Conservation (phyloP, 805 yeast species). For the Candida awuae region DNA sequence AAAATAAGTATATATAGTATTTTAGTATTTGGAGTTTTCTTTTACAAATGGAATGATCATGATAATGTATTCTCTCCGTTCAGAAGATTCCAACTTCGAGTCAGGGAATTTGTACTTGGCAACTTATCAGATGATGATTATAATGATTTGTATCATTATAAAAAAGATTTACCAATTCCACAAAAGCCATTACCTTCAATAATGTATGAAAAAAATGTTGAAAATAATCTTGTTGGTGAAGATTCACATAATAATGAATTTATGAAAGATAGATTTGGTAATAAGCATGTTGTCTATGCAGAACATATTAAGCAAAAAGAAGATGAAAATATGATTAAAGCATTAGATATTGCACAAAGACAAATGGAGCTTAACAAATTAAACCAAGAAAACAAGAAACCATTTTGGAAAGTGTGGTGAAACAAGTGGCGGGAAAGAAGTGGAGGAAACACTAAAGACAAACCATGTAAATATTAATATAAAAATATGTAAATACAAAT, state of each 20-base stretch:
- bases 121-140: conserved; percentile 49
- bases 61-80: conserved; percentile 68
- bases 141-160: conserved; percentile 46
- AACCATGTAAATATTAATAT: too few relatives aligned
- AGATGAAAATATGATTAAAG: conserved; percentile 47
- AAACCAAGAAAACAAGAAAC: conserved; percentile 10
- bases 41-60: conserved; percentile 76
- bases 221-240: conserved; percentile 28
- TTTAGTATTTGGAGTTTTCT: conserved; percentile 55
- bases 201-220: conserved; percentile 34
- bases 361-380: conserved; percentile 19
- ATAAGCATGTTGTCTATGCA: conserved; percentile 67
- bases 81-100: conserved; percentile 50
- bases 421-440: neutral
- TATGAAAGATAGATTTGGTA: conserved; percentile 55
- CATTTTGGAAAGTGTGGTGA: conserved; percentile 27
- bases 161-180: conserved; percentile 33
- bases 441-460: too few relatives aligned
- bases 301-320: conserved; percentile 59
- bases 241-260: conserved; percentile 28
- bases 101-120: conserved; percentile 49
- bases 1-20: conserved; percentile 41
- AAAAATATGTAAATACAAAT: too few relatives aligned
- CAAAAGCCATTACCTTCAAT: conserved; percentile 31
- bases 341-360: conserved; percentile 34